These are phyloP conservation scores for Phyllachora maydis DNA, from an alignment of 2,329 filamentous ascomycete species.

Conservation along the genomic window DNA sequence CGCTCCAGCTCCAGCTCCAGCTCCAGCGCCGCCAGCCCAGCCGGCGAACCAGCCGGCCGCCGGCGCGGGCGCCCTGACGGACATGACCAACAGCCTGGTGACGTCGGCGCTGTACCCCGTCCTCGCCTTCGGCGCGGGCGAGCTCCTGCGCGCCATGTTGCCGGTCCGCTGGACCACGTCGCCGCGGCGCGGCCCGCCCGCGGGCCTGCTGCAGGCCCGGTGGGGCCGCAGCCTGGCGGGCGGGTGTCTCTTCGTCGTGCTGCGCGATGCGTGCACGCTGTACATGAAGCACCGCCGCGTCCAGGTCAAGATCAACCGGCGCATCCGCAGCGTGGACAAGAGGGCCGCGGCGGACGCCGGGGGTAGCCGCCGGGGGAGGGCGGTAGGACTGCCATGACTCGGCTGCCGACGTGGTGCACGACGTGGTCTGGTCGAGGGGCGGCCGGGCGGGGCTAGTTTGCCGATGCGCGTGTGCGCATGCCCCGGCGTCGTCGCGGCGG, in stretches of 20 bases:
- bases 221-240: slow-evolving; percentile 85
- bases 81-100: slow-evolving; percentile 26
- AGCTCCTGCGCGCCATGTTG: slow-evolving; percentile 45
- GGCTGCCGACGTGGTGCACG: too few relatives aligned
- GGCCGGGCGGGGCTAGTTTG: too few relatives aligned
- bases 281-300: slow-evolving; percentile 44
- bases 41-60: slow-evolving; percentile 3
- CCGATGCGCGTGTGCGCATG: too few relatives aligned
- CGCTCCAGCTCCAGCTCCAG: slow-evolving; percentile 1
- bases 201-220: slow-evolving; percentile 55
- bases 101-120: slow-evolving; percentile 55
- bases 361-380: too few relatives aligned
- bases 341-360: not conserved
- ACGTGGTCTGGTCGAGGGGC: too few relatives aligned
- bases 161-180: slow-evolving; percentile 45
- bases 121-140: slow-evolving; percentile 61
- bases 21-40: slow-evolving; percentile 2
- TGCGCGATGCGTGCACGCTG: slow-evolving; percentile 46
- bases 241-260: slow-evolving; percentile 69
- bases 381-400: too few relatives aligned
- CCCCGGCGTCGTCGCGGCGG: too few relatives aligned
- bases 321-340: slow-evolving; percentile 27
- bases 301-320: slow-evolving; percentile 29
- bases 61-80: slow-evolving; percentile 11
- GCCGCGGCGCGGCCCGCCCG: slow-evolving; percentile 11